Conservation (phyloP, 2,329 filamentous ascomycete species). For the Rhynchosporium secalis region DNA sequence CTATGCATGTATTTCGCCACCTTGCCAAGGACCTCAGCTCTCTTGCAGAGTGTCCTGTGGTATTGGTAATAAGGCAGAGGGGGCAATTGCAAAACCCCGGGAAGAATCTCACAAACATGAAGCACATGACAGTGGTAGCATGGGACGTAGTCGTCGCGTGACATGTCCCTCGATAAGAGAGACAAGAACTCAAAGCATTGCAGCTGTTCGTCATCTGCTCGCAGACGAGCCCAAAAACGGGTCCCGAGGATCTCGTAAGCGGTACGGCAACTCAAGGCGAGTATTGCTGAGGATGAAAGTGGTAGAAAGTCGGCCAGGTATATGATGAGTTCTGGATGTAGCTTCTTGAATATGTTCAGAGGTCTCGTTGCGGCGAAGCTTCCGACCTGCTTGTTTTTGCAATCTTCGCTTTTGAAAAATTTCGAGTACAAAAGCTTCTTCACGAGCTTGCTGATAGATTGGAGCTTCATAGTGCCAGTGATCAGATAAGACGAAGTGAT, state of each 20-base stretch:
- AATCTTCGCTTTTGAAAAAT: constrained; percentile 9
- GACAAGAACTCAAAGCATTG: constrained; percentile 18
- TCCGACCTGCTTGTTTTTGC: constrained; percentile 10
- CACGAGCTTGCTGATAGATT: constrained; percentile 14
- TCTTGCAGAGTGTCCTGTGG: constrained; percentile 14
- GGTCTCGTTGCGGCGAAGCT: constrained; percentile 8
- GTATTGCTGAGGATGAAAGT: constrained; percentile 16
- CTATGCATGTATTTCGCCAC: constrained; percentile 19
- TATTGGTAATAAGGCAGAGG: constrained; percentile 10
- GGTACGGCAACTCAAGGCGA: constrained; percentile 20
- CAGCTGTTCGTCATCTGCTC: constrained; percentile 12
- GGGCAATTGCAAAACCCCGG: constrained; percentile 4
- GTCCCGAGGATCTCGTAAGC: constrained; percentile 16
- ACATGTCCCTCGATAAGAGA: constrained; percentile 17
- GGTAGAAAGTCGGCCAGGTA: constrained; percentile 20
- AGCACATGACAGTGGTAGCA: constrained; percentile 25
- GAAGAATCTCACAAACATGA: constrained; percentile 17
- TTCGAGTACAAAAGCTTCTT: constrained; percentile 12
- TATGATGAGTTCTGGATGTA: constrained; percentile 20
- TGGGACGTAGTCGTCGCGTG: constrained; percentile 18
- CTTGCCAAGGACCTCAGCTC: constrained; percentile 15
- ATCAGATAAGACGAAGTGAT: constrained; percentile 9
- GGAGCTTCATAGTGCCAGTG: constrained; percentile 10
- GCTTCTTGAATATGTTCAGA: constrained; percentile 10
- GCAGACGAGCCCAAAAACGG: constrained; percentile 17